Evolutionary conservation across 2,329 filamentous ascomycete genomes (phyloP), one percentile per base, ranked within the genome.

Genomic region (Orbilia blumenaviensis): DNA sequence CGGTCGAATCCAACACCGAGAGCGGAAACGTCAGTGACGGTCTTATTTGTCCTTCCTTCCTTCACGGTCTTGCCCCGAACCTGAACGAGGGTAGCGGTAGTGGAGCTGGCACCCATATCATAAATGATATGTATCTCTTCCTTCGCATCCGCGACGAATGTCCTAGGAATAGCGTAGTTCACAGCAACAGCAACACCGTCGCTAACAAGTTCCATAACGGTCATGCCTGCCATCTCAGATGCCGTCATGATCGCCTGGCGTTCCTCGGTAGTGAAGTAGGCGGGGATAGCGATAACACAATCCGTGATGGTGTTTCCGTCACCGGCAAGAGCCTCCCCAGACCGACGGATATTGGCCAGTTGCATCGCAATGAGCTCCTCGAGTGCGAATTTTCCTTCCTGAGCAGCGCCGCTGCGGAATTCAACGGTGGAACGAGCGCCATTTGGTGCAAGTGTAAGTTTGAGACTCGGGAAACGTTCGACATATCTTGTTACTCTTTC

Each of bases 351-450:
- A 83, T 92, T 95, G 85, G 96, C 92, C 79, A 99, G 86, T 84
- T 98, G 90, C 95, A 99, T 99, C 56, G 94, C 94, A 81, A 99
- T 84, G 79, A 99, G 86, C 84, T 99, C 95, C 84, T 99, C 95
- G 0, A 98, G 90, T 80, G 92, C 88, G 81, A 89, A 91, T 14
- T 85, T 83, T 73, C 86, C 84, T 79, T 87, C 86, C 58, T 9
- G 86, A 84, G 9, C 84, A 82, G 79, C 77, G 81, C 86, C 87
- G 85, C 93, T 97, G 84, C 91, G 90, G 84, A 99, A 92, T n/a
- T 90, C 88, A 66, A 91, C 90, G 0, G 93, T 95, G 27, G 88
- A 88, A 79, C 90, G 88, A 42, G 81, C 84, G 69, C 84, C 83
- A 10, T 25, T 82, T 80, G 29, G 81, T 81, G 60, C 73, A 46